Evolutionary conservation across 2,329 filamentous ascomycete genomes (phyloP).

Genomic region (Nemania serpens): DNA sequence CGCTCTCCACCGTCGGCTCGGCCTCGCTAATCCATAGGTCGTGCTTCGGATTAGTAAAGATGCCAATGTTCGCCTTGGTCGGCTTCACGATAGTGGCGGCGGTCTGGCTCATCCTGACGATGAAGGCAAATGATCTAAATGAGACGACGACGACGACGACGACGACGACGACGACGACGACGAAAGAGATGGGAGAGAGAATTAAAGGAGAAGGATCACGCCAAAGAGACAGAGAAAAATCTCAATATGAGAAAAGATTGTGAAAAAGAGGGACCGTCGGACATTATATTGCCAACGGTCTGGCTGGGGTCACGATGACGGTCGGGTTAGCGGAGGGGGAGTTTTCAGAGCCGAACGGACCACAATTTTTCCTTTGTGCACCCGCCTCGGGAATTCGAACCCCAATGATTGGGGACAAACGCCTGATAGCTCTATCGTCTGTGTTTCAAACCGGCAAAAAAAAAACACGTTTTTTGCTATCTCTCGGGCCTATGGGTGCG

Average conservation of each 20-base stretch:
- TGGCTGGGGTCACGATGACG: constrained; percentile 32
- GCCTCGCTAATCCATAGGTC: constrained; percentile 87
- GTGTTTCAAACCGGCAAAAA: constrained; percentile 13
- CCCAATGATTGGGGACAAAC: constrained; percentile 14
- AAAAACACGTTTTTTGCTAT: constrained; percentile 12
- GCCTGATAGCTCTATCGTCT: constrained; percentile 4
- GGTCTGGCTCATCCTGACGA: constrained; percentile 37
- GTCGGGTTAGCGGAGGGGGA: constrained; percentile 14
- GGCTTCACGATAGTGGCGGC: constrained; percentile 49
- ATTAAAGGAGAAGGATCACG: constrained; percentile 32
- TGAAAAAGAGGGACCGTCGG: constrained; percentile 3
- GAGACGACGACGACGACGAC: constrained; percentile 19
- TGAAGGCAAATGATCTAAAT: background rate
- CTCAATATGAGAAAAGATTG: too few relatives aligned
- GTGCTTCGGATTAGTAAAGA: constrained; percentile 92
- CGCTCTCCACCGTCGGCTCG: constrained; percentile 74
- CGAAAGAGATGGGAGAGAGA: constrained; percentile 20
- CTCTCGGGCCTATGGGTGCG: constrained; percentile 17
- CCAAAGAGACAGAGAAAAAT: too few relatives aligned
- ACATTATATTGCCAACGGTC: constrained; percentile 26
- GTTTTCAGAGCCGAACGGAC: background rate
- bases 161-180: too few relatives aligned
- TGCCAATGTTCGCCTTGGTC: constrained; percentile 87
- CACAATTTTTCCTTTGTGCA: constrained; percentile 12
- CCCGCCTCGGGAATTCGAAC: constrained; percentile 11